Evolutionary conservation across 371 early-diverging fungal genomes (phyloP).

Genomic region (Mucor velutinosus): DNA sequence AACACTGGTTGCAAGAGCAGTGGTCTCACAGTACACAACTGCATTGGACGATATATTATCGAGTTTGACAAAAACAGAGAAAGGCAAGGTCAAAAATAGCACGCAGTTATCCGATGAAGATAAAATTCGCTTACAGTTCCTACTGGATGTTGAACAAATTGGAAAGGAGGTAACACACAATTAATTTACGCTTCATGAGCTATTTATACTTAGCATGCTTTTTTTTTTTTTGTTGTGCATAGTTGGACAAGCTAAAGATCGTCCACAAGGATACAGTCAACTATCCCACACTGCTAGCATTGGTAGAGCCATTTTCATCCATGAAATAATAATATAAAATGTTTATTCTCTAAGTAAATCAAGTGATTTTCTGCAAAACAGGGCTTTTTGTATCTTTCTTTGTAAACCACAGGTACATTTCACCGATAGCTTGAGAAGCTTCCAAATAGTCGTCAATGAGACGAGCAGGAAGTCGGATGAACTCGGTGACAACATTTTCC

Average conservation of each 20-base stretch:
- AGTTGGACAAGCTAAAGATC: constrained; percentile 12
- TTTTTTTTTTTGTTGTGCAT: not conserved
- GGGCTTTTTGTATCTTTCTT: constrained; percentile 23
- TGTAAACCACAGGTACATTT: constrained; percentile 54
- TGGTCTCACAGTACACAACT: constrained; percentile 32
- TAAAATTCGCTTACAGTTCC: constrained; percentile 62
- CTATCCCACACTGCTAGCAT: not conserved
- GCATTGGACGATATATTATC: constrained; percentile 33
- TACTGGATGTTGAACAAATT: constrained; percentile 56
- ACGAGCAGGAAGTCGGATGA: constrained; percentile 34
- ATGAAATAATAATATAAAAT: not conserved
- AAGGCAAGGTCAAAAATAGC: constrained; percentile 29
- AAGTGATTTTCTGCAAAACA: constrained; percentile 7
- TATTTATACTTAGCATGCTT: not conserved
- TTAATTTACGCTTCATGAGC: not conserved
- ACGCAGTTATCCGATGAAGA: constrained; percentile 49
- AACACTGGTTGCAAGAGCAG: constrained; percentile 30
- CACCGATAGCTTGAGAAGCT: constrained; percentile 37
- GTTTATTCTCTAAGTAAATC: not conserved
- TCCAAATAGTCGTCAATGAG: constrained; percentile 42
- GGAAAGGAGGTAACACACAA: constrained; percentile 49
- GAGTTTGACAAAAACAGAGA: constrained; percentile 33
- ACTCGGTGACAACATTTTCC: constrained; percentile 40
- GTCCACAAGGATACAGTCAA: not conserved
- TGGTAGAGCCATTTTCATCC: not conserved